phyloP scores from a whole-genome alignment of 23 red algal genomes.

The Cyanidioschyzon merolae region DNA sequence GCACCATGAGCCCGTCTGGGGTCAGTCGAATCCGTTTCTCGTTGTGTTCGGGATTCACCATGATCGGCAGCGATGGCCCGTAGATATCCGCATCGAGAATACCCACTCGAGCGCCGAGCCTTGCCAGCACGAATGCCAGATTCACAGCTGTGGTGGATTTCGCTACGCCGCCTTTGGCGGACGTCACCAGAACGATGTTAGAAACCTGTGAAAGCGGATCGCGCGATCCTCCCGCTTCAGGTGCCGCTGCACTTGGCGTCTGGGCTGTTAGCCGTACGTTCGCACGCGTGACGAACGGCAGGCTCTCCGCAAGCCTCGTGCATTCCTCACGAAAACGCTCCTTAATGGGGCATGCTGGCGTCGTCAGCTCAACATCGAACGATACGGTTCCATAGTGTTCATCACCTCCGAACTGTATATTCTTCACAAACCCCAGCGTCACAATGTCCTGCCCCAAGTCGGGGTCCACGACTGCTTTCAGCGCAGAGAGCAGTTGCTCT shows the following conservation, averaged over 20 bases:
- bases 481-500: conserved; percentile 32
- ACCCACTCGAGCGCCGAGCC: conserved; percentile 64
- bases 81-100: conserved; percentile 99
- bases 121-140: conserved; percentile 65
- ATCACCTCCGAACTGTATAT: conserved; percentile 51
- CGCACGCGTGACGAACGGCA: conserved; percentile 45
- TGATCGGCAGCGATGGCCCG: conserved; percentile 79
- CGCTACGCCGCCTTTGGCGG: conserved; percentile 90
- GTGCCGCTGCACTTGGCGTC: neutral
- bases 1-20: conserved; percentile 64
- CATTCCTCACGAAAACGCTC: conserved; percentile 62
- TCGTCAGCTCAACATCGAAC: conserved; percentile 88
- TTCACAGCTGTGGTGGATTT: conserved; percentile 97
- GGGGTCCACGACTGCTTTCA: conserved; percentile 66
- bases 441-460: conserved; percentile 93
- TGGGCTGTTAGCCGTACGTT: conserved; percentile 44
- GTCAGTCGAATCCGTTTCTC: neutral
- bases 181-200: conserved; percentile 74
- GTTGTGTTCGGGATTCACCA: conserved; percentile 51
- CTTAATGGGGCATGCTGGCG: conserved; percentile 96
- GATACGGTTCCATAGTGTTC: conserved; percentile 28
- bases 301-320: conserved; percentile 35
- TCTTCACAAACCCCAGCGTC: conserved; percentile 74
- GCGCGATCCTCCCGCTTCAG: neutral
- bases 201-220: conserved; percentile 41